Evolutionary conservation across 2,329 filamentous ascomycete species (phyloP), one percentile per base, ranked within the genome.

Genomic region (Fusarium paranaense): DNA sequence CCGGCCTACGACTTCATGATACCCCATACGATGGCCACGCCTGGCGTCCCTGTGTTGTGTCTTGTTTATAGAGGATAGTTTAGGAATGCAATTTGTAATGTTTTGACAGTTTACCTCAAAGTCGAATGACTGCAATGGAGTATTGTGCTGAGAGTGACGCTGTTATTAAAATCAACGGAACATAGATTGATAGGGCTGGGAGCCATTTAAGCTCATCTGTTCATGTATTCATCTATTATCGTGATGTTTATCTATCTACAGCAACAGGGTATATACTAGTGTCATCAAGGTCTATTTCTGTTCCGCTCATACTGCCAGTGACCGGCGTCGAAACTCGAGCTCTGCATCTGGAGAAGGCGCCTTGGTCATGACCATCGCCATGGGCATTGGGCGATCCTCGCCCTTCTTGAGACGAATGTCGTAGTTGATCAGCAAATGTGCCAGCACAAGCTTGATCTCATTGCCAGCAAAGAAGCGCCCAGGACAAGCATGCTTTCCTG

Each of bases 381-480:
- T 86, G 40, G 77, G 79, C 76, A 78, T 80, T 47, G 85, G 85
- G 59, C 85, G 74, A n/a, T 69, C 66, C 67, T 83, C 79, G 22
- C 85, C 85, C 6, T 81, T 74, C 70, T 81, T 81, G 7, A 86
- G 78, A 45, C 80, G 80, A 37, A 85, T 79, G 32, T 87, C 85
- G 66, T 85, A 87, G 69, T 82, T 80, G 57, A 86, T 78, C n/a
- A 87, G 74, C 40, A 85, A 80, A 67, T 83, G 82, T 0, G 83
- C 81, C 59, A 87, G 70, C 54, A 85, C 77, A 71, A 86, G 80
- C 80, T 87, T 87, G 71, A 87, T 83, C 75, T 84, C 83, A 71
- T 85, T 85, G 30, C 81, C 78, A 16, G 85, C 86, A 71, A 87
- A 86, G 79, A 87, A 87, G 13, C 86, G 81, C 3, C 86, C 86